Evolutionary conservation across 768 basidiomycete genomes (phyloP).

Genomic region (Rhizopogon roseolus): DNA sequence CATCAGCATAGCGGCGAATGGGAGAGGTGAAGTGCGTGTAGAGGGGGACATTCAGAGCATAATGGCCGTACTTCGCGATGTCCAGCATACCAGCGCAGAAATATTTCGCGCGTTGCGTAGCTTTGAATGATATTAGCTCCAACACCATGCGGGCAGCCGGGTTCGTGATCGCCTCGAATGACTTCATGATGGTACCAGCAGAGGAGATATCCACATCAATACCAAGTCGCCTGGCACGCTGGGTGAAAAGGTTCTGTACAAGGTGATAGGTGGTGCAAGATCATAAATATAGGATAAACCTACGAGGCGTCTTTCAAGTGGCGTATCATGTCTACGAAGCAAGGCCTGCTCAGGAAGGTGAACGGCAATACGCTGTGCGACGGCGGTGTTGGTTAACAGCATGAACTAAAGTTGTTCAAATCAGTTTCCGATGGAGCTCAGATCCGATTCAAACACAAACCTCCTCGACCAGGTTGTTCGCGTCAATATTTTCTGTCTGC

Average conservation of each 20-base stretch:
- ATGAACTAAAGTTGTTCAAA: constrained; percentile 61
- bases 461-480: constrained; percentile 86
- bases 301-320: constrained; percentile 88
- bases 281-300: constrained; percentile 18
- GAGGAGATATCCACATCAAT: constrained; percentile 77
- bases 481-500: constrained; percentile 59
- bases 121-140: constrained; percentile 80
- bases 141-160: constrained; percentile 74
- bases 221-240: constrained; percentile 81
- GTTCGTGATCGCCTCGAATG: constrained; percentile 71
- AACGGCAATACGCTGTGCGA: constrained; percentile 91
- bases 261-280: constrained; percentile 10
- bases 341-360: constrained; percentile 97
- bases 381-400: constrained; percentile 85
- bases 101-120: constrained; percentile 94
- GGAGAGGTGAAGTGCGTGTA: constrained; percentile 95
- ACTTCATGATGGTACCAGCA: constrained; percentile 78
- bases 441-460: constrained; percentile 33
- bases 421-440: neutral
- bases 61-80: constrained; percentile 96
- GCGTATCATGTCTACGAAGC: constrained; percentile 89
- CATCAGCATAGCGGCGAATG: constrained; percentile 89
- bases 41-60: constrained; percentile 82
- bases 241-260: constrained; percentile 63
- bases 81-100: constrained; percentile 99